Evolutionary conservation across 2,329 filamentous ascomycete species (phyloP).

Genomic region (Colletotrichum lindemuthianum): DNA sequence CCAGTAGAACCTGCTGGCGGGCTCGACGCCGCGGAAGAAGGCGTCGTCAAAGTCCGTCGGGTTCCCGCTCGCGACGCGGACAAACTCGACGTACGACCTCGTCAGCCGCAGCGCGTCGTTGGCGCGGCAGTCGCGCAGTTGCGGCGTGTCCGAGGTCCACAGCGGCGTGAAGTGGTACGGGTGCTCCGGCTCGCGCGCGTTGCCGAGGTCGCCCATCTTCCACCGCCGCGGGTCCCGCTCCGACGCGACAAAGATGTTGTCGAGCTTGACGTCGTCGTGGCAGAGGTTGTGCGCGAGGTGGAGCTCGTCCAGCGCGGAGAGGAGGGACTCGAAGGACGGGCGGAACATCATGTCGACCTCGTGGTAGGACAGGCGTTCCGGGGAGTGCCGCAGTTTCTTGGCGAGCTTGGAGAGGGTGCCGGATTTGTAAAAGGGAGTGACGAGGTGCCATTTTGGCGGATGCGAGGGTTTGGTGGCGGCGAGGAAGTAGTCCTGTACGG

Average conservation of each 20-base stretch:
- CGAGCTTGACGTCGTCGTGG: slow-evolving; percentile 47
- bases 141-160: slow-evolving; percentile 43
- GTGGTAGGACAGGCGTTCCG: slow-evolving; percentile 33
- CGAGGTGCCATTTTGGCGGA: slow-evolving; percentile 41
- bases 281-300: slow-evolving; percentile 42
- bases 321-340: slow-evolving; percentile 42
- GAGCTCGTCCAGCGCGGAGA: slow-evolving; percentile 41
- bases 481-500: slow-evolving; percentile 45
- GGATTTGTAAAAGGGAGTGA: slow-evolving; percentile 41
- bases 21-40: slow-evolving; percentile 39
- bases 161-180: slow-evolving; percentile 44
- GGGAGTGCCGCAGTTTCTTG: slow-evolving; percentile 36
- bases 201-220: slow-evolving; percentile 46
- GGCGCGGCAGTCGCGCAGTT: slow-evolving; percentile 44
- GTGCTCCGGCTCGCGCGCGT: slow-evolving; percentile 43
- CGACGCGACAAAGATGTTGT: slow-evolving; percentile 44
- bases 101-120: slow-evolving; percentile 46
- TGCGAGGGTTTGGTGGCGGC: slow-evolving; percentile 28
- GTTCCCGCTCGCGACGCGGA: slow-evolving; percentile 39
- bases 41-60: slow-evolving; percentile 39
- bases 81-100: slow-evolving; percentile 44
- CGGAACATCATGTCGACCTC: slow-evolving; percentile 44
- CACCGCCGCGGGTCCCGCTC: slow-evolving; percentile 38
- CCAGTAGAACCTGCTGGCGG: slow-evolving; percentile 44
- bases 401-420: slow-evolving; percentile 43